Base-by-base conservation (phyloP, 805 yeast species). In the Lachancea fermentati region DNA sequence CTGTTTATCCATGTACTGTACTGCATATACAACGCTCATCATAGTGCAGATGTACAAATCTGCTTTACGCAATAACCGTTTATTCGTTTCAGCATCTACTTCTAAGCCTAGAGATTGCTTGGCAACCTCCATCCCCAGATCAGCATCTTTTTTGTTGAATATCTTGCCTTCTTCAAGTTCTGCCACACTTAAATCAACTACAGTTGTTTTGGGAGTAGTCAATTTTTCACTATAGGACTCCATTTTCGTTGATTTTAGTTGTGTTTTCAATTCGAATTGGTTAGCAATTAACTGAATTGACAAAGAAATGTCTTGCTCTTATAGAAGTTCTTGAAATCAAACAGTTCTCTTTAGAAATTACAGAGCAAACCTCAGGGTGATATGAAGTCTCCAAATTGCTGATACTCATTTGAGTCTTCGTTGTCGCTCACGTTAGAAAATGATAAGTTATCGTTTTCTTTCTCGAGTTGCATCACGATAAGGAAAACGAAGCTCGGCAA, bases 1-100 rank as follows among this genome's bases (percentile, higher is more conserved):
- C 15, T 18, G 16, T 42, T 68, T 68, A 18, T 44, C 73, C 73
- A 69, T 67, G 44, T 63, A 52, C 44, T 67, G 72, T 26, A 58
- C 51, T 18, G 67, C 57, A 58, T 61, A 64, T 17, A 67, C 45
- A 9, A 54, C 39, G 33, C 58, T 54, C 42, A 71, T 53, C 24
- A 68, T 30, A 2, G 76, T 73, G 41, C 67, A 44, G 7, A 71
- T 43, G 45, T 43, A 52, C 33, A 48, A 43, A 47, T 70, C 74
- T 37, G 67, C 62, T 43, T 68, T 71, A 18, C 69, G 44, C 12
- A 67, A 48, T 26, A 68, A 48, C 37, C 54, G 52, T 29, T 54
- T 49, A 26, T 38, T 18, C 26, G 32, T 17, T 16, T 13, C 24
- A 50, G 48, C 50, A 42, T 34, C 39, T 15, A 41, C 33, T 24